These are phyloP conservation scores for Psidium guajava DNA, from an alignment of 345 rosid species.

Conservation along the genomic window DNA sequence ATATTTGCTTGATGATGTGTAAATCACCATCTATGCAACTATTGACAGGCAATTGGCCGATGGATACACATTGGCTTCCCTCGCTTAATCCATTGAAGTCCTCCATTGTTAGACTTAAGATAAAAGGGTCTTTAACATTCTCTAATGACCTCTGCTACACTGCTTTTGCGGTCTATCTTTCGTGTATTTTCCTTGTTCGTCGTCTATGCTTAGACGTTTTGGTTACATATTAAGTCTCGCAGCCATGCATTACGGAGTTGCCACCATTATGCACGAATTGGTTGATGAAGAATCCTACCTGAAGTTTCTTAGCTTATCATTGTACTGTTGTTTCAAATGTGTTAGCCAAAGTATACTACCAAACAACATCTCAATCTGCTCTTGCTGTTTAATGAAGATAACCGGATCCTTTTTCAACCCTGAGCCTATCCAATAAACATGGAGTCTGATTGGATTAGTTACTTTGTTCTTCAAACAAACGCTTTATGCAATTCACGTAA, in stretches of 20 bases:
- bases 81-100: neutral
- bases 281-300: neutral
- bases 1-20: neutral
- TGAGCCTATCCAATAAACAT: too few species aligned
- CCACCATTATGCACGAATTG: neutral
- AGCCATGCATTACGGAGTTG: neutral
- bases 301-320: too few species aligned
- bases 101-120: neutral
- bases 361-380: too few species aligned
- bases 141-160: neutral
- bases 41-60: neutral
- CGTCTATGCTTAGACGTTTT: neutral
- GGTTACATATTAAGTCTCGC: neutral
- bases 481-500: neutral
- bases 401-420: too few species aligned
- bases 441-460: neutral
- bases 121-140: neutral
- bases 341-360: too few species aligned
- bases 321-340: too few species aligned
- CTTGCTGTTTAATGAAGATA: too few species aligned
- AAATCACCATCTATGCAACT: neutral
- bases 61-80: neutral
- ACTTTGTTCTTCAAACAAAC: neutral
- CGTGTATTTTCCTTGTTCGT: neutral
- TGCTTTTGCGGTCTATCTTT: neutral